Evolutionary conservation across 345 rosid species (phyloP).

Genomic region (Acer campestre): DNA sequence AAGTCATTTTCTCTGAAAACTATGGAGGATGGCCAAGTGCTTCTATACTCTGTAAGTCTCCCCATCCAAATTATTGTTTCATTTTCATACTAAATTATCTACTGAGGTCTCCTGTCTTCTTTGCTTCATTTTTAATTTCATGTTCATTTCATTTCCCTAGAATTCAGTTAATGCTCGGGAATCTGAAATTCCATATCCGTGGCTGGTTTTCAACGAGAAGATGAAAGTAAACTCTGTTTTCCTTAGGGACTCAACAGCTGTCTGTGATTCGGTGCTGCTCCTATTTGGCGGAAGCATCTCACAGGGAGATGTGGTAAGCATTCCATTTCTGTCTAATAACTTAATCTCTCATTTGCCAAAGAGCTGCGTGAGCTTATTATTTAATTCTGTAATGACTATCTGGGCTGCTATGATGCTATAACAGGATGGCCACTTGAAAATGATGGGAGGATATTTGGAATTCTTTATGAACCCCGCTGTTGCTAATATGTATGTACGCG

Average conservation of each 20-base stretch:
- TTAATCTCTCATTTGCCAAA: constrained; percentile 11
- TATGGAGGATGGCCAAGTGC: constrained; percentile 96
- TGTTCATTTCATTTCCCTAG: constrained; percentile 33
- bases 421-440: constrained; percentile 90
- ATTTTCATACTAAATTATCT: constrained; percentile 1
- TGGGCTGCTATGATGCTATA: constrained; percentile 9
- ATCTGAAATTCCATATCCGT: constrained; percentile 74
- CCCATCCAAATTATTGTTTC: constrained; percentile 14
- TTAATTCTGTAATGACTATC: constrained; percentile 2
- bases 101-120: constrained; percentile 2
- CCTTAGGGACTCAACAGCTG: constrained; percentile 92
- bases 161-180: constrained; percentile 87
- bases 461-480: constrained; percentile 74
- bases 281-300: constrained; percentile 84
- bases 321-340: constrained; percentile 14
- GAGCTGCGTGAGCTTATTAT: neutral
- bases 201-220: constrained; percentile 95
- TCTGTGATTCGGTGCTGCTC: constrained; percentile 78
- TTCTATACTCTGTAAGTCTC: constrained; percentile 71
- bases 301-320: constrained; percentile 61
- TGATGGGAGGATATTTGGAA: constrained; percentile 91
- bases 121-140: constrained; percentile 16
- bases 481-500: constrained; percentile 60
- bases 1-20: constrained; percentile 86
- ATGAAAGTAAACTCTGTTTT: constrained; percentile 88